Percentiles rank a stretch among this genome's conserved stretches.
Evolutionary conservation across 2,329 filamentous ascomycete genomes (phyloP).

Genomic region (Epicoccum sorghinum): DNA sequence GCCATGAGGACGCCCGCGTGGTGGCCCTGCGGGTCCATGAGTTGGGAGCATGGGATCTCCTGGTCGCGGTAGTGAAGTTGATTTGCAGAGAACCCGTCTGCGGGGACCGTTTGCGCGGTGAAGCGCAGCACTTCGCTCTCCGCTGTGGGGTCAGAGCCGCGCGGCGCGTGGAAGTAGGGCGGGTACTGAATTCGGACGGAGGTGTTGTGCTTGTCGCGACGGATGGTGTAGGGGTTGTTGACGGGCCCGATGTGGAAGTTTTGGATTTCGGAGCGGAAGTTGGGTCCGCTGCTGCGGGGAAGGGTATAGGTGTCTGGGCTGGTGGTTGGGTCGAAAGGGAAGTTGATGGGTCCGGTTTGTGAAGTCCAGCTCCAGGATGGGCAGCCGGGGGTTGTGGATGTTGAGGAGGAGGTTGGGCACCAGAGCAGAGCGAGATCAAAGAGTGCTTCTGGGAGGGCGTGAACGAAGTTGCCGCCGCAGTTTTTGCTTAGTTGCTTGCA

Average conservation of each 20-base stretch:
- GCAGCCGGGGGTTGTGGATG: slow-evolving; percentile 24
- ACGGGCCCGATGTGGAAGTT: slow-evolving; percentile 35
- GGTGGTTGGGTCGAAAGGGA: slow-evolving; percentile 43
- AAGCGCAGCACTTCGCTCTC: slow-evolving; percentile 37
- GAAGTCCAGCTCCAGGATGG: slow-evolving; percentile 45
- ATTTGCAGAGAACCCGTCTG: slow-evolving; percentile 32
- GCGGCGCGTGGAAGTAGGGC: slow-evolving; percentile 33
- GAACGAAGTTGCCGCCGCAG: slow-evolving; percentile 38
- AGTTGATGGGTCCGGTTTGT: slow-evolving; percentile 35
- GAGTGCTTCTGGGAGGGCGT: slow-evolving; percentile 39
- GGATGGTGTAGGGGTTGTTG: slow-evolving; percentile 33
- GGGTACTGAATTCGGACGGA: slow-evolving; percentile 33
- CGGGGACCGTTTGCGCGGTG: slow-evolving; percentile 30
- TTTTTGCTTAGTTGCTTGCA: slow-evolving; percentile 34
- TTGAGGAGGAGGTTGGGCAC: slow-evolving; percentile 34
- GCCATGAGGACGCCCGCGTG: slow-evolving; percentile 44
- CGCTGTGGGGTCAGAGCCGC: slow-evolving; percentile 22
- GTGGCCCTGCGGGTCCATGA: slow-evolving; percentile 27
- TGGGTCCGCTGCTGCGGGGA: slow-evolving; percentile 27
- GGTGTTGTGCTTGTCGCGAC: slow-evolving; percentile 31
- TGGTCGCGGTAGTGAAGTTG: slow-evolving; percentile 30
- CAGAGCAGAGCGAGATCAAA: slow-evolving; percentile 43
- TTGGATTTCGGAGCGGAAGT: slow-evolving; percentile 39
- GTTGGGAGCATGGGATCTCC: slow-evolving; percentile 34
- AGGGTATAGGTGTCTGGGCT: slow-evolving; percentile 35